Conservation (phyloP, 805 yeast genomes). For the Alloascoidea hylecoeti region DNA sequence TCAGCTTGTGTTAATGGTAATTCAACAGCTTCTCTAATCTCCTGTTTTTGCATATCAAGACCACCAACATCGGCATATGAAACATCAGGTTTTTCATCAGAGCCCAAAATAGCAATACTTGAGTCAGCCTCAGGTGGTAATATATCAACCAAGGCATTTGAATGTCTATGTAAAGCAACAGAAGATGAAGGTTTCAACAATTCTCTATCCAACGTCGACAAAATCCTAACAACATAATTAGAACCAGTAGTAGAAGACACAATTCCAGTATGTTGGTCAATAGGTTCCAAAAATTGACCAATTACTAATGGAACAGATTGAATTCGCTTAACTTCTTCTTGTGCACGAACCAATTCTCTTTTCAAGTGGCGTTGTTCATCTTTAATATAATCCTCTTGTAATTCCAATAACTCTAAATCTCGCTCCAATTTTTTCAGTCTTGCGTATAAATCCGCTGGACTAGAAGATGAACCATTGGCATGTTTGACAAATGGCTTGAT, state of each 20-base stretch:
- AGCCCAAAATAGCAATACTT: conserved; percentile 86
- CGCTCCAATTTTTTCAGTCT: conserved; percentile 81
- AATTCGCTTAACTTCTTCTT: conserved; percentile 95
- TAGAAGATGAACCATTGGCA: conserved; percentile 13
- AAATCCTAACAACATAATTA: conserved; percentile 88
- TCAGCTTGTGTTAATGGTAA: conserved; percentile 94
- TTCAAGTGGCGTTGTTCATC: conserved; percentile 96
- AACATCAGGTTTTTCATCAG: conserved; percentile 89
- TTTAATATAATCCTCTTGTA: conserved; percentile 94
- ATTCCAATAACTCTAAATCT: conserved; percentile 66
- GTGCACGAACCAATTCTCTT: conserved; percentile 90
- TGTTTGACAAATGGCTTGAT: conserved; percentile 19
- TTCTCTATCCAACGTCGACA: conserved; percentile 91
- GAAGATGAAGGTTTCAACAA: conserved; percentile 87
- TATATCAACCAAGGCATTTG: conserved; percentile 93
- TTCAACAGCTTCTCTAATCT: conserved; percentile 94
- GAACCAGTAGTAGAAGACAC: conserved; percentile 97
- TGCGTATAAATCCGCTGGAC: conserved; percentile 56
- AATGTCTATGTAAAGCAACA: conserved; percentile 96
- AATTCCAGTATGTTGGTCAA: conserved; percentile 92
- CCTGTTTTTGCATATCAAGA: conserved; percentile 89
- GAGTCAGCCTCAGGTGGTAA: conserved; percentile 98
- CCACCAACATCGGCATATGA: conserved; percentile 98
- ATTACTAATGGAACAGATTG: conserved; percentile 96
- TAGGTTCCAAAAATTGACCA: conserved; percentile 96